Evolutionary conservation across 805 yeast genomes (phyloP).

Genomic region (Pichia membranifaciens): DNA sequence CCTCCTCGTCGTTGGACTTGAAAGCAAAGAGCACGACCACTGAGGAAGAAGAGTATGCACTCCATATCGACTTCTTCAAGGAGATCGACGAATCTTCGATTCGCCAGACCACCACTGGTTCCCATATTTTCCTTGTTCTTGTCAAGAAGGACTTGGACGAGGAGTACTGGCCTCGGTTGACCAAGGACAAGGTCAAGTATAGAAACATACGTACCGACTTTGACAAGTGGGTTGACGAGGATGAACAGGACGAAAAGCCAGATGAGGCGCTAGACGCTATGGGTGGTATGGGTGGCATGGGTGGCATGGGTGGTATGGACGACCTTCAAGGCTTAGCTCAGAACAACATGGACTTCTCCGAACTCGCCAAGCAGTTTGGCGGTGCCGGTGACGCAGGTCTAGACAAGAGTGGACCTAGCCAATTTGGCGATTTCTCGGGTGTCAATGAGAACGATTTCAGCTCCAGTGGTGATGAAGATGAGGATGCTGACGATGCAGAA

Average conservation of each 20-base stretch:
- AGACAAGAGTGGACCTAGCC: constrained; percentile 24
- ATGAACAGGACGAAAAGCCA: constrained; percentile 80
- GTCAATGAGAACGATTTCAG: constrained; percentile 23
- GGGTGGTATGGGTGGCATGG: constrained; percentile 11
- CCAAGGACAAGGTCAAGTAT: constrained; percentile 75
- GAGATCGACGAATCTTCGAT: constrained; percentile 67
- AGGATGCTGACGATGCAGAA: constrained; percentile 16
- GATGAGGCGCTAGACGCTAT: constrained; percentile 28
- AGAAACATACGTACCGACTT: constrained; percentile 89
- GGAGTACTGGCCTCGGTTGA: constrained; percentile 94
- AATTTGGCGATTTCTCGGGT: constrained; percentile 16
- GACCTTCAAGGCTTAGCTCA: constrained; percentile 17
- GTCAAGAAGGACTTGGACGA: constrained; percentile 61
- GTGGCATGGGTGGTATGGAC: no score
- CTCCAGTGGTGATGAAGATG: constrained; percentile 28
- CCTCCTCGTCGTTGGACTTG: constrained; percentile 49
- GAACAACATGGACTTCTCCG: constrained; percentile 25
- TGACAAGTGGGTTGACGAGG: constrained; percentile 98
- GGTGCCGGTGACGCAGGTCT: constrained; percentile 50
- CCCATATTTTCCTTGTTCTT: constrained; percentile 57
- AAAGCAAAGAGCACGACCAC: constrained; percentile 42
- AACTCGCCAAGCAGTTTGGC: constrained; percentile 29
- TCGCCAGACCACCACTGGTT: constrained; percentile 51
- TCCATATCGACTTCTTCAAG: constrained; percentile 69
- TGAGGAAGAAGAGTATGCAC: constrained; percentile 41